Percentiles rank a stretch among this genome's conserved stretches.
These are phyloP conservation scores for Murraya paniculata DNA, from an alignment of 345 rosid species.

Conservation along the genomic window DNA sequence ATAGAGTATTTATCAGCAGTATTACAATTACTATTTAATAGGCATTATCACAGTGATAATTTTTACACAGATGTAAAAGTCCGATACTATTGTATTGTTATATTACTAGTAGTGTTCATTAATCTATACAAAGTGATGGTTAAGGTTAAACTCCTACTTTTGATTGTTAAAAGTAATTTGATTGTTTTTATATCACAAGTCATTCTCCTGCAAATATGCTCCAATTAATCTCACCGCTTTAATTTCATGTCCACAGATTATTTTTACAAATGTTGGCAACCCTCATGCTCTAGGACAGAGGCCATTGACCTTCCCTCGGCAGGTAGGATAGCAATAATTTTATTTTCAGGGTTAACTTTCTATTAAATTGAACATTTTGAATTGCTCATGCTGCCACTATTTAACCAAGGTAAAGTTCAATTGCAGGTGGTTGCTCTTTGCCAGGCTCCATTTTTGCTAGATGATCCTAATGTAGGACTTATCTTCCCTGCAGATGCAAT, in stretches of 20 bases:
- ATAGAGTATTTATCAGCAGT: background rate
- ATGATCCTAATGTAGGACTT: conserved; percentile 92
- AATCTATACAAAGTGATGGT: background rate
- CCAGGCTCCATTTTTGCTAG: conserved; percentile 96
- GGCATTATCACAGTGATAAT: background rate
- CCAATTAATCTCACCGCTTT: conserved; percentile 10
- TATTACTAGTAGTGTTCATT: background rate
- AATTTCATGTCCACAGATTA: conserved; percentile 53
- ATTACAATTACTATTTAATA: background rate
- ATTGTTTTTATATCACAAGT: background rate
- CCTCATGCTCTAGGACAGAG: conserved; percentile 99
- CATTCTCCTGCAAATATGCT: background rate
- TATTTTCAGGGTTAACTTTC: background rate
- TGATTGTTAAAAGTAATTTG: background rate
- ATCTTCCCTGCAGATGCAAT: conserved; percentile 94
- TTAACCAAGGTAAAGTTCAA: conserved; percentile 24
- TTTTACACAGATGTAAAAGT: background rate
- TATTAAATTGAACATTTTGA: background rate
- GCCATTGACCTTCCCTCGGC: conserved; percentile 93
- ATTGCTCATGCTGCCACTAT: conserved; percentile 12
- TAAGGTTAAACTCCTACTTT: background rate
- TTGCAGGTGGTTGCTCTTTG: conserved; percentile 92
- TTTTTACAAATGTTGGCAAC: conserved; percentile 97
- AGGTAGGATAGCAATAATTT: conserved; percentile 39
- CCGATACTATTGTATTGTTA: background rate